phyloP scores from a whole-genome alignment of 73 alveolate genomes.

The Halteria grandinella region DNA sequence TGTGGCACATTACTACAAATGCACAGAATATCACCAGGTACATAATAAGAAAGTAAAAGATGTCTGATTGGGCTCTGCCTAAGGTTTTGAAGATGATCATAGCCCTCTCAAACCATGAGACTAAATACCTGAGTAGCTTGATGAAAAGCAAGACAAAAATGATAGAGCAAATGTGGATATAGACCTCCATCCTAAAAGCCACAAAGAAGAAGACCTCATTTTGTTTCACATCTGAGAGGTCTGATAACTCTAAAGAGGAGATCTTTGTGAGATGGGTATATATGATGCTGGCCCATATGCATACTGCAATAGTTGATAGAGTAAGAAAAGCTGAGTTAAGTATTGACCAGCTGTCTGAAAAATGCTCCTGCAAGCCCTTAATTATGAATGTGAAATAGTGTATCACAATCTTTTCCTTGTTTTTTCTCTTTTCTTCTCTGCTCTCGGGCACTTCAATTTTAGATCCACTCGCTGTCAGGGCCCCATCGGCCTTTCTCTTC shows the following conservation, averaged over 20 bases:
- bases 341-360: constrained; percentile 70
- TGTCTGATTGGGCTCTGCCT: constrained; percentile 65
- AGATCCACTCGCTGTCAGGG: neutral
- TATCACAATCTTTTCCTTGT: neutral
- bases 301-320: constrained; percentile 50
- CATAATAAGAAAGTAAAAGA: constrained; percentile 69
- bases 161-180: constrained; percentile 43
- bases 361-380: constrained; percentile 63
- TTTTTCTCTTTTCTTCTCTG: neutral
- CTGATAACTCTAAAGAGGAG: neutral
- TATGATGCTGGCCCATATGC: constrained; percentile 64
- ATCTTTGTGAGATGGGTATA: constrained; percentile 6
- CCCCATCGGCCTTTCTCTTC: constrained; percentile 8
- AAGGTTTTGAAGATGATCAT: constrained; percentile 64
- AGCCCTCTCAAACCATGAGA: constrained; percentile 71
- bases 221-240: constrained; percentile 10
- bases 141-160: constrained; percentile 62
- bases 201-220: constrained; percentile 14
- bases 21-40: constrained; percentile 69
- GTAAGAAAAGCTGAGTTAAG: constrained; percentile 63
- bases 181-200: neutral
- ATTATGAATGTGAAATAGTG: constrained; percentile 28
- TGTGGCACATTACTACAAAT: constrained; percentile 67
- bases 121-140: constrained; percentile 67
- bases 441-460: constrained; percentile 3